Evolutionary conservation across 805 yeast species (phyloP), one percentile per base, ranked within the genome.

Genomic region (Kuraishia ogatae): DNA sequence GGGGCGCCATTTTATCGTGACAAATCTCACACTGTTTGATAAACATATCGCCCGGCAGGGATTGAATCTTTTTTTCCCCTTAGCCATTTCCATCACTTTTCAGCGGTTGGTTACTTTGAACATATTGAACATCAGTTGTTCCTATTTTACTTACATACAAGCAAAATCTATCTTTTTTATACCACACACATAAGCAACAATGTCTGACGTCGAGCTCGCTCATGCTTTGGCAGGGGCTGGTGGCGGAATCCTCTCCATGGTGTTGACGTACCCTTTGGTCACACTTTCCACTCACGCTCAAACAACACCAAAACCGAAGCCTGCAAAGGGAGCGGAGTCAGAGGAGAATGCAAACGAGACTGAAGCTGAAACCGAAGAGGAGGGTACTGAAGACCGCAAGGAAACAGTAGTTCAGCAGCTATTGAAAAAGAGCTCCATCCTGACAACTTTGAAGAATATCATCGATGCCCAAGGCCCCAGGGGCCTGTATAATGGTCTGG

Each of bases 221-320:
- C 97, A 92, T 66, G 97, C 97, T n/a, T 69, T 92, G 11, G 87
- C 97, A 5, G 98, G 97, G 11, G 96, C 97, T 39, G 85, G 92
- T 6, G 96, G 97, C 26, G 97, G 97, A 15, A 91, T 93, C 22
- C 77, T 89, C 28, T 81, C 96, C 2, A 87, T 90, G 85, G 79
- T 85, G 0, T 83, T 90, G 47, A 92, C 97, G 0, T 92, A 92
- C 66, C 98, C 98, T 1, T 74, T 92, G 62, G 90, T 89, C 57
- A 87, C 96, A 1, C 71, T 91, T 55, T 86, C 96, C 1, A 91
- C 97, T 0, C 79, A 89, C 54, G 96, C 97, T 2, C 98, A 92
- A 67, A 87, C 93, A n/a, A 78, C 75, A 59, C 67, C 64, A 65
- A 55, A 60, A 47, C 62, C 61, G 19, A 59, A 60, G 4, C 60